Percentiles rank a stretch among this genome's conserved stretches.
These are phyloP conservation scores for Globisporangium camurandrum DNA, from an alignment of 352 stramenopile genomes.

Conservation along the genomic window DNA sequence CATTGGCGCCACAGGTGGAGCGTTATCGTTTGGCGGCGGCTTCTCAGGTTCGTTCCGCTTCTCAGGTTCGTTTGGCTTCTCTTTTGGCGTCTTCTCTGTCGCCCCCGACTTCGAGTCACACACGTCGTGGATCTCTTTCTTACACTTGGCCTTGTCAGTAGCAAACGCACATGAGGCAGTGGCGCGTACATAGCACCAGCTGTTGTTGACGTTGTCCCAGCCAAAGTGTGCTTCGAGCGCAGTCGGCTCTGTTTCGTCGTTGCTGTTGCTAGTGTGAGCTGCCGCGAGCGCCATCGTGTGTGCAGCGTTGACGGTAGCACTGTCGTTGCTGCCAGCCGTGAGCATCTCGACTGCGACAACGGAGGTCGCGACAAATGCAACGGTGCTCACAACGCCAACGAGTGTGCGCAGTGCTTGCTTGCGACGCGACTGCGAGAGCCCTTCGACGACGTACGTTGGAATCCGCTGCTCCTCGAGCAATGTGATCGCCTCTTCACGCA, in stretches of 20 bases:
- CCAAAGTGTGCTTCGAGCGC: conserved; percentile 18
- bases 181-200: conserved; percentile 20
- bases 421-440: conserved; percentile 2
- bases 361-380: conserved; percentile 14
- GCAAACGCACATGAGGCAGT: conserved; percentile 19
- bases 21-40: no score
- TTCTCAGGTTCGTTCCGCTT: no score
- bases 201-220: conserved; percentile 14
- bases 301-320: not conserved
- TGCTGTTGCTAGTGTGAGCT: conserved; percentile 1
- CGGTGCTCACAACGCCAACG: conserved; percentile 8
- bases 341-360: conserved; percentile 20
- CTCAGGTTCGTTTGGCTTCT: no score
- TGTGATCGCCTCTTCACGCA: conserved; percentile 5
- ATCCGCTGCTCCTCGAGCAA: conserved; percentile 7
- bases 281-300: conserved; percentile 4
- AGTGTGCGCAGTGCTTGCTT: conserved; percentile 5
- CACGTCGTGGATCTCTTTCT: conserved; percentile 16
- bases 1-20: no score
- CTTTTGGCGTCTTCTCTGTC: no score
- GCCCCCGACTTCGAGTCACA: conserved; percentile 8
- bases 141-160: conserved; percentile 19
- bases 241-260: not conserved
- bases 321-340: conserved; percentile 3
- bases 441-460: conserved; percentile 2